These are phyloP conservation scores for Peltaster fructicola DNA, from an alignment of 2,329 filamentous ascomycete genomes.

Conservation along the genomic window DNA sequence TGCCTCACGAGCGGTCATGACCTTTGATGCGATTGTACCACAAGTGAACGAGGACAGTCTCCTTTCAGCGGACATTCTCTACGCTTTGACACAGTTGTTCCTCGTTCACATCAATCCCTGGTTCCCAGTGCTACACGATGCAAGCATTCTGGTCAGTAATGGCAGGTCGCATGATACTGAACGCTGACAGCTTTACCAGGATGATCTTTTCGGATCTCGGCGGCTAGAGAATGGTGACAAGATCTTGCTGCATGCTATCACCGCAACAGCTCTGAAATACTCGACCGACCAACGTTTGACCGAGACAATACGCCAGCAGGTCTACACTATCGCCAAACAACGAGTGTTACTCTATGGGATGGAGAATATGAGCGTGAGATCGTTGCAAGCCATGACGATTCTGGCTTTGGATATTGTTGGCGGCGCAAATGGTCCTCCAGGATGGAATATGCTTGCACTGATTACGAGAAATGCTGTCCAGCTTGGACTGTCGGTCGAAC, in stretches of 20 bases:
- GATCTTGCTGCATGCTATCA: constrained; percentile 71
- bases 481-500: constrained; percentile 68
- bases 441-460: constrained; percentile 79
- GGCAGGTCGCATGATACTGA: too few species aligned
- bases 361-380: constrained; percentile 77
- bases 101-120: constrained; percentile 49
- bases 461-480: constrained; percentile 82
- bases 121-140: constrained; percentile 79
- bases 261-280: constrained; percentile 72
- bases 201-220: constrained; percentile 62
- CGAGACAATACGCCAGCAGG: constrained; percentile 52
- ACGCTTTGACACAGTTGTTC: constrained; percentile 42
- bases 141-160: constrained; percentile 57
- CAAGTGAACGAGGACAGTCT: constrained; percentile 17
- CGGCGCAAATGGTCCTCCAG: constrained; percentile 73
- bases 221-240: constrained; percentile 65
- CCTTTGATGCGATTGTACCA: neutral
- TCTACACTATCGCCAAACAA: constrained; percentile 67
- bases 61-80: constrained; percentile 42
- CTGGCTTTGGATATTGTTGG: constrained; percentile 71
- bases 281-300: constrained; percentile 61
- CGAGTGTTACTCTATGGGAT: constrained; percentile 74
- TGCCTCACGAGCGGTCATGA: too few species aligned
- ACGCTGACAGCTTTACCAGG: too few species aligned
- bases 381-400: constrained; percentile 73